A percentile compares a stretch with the other conserved stretches of the same genome.
Conservation (phyloP, 306 rosid species). For the Phaseolus lunatus region DNA sequence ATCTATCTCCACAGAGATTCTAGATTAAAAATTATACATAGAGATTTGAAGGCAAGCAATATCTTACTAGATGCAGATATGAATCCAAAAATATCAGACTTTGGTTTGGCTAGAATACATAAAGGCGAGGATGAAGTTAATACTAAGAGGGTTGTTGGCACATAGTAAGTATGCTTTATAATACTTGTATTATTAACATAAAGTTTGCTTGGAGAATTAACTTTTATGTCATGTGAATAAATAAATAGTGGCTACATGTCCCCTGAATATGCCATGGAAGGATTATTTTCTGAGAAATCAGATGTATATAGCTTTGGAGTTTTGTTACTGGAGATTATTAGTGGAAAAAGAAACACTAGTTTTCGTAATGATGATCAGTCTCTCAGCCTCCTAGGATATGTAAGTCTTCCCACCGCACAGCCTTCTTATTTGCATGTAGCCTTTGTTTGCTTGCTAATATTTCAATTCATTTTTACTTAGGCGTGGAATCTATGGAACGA, state of each 20-base stretch:
- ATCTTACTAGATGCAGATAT: conserved; percentile 46
- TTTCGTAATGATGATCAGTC: conserved; percentile 38
- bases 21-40: conserved; percentile 48
- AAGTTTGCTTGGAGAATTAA: neutral
- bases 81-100: conserved; percentile 52
- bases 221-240: neutral
- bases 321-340: conserved; percentile 47
- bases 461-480: conserved; percentile 26
- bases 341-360: conserved; percentile 51
- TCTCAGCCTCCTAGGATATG: conserved; percentile 53
- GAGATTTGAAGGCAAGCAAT: conserved; percentile 53
- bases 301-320: conserved; percentile 49
- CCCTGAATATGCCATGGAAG: conserved; percentile 50
- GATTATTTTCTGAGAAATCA: conserved; percentile 48
- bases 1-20: conserved; percentile 53
- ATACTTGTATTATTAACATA: neutral
- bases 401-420: conserved; percentile 7
- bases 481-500: conserved; percentile 58
- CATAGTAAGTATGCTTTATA: conserved; percentile 43
- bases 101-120: conserved; percentile 51
- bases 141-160: conserved; percentile 52
- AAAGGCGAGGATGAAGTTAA: conserved; percentile 42
- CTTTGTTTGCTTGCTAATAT: neutral
- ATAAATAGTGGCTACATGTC: conserved; percentile 51
- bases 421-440: neutral